phyloP scores from a whole-genome alignment of 768 basidiomycete species.

The Leucogyrophana mollusca region DNA sequence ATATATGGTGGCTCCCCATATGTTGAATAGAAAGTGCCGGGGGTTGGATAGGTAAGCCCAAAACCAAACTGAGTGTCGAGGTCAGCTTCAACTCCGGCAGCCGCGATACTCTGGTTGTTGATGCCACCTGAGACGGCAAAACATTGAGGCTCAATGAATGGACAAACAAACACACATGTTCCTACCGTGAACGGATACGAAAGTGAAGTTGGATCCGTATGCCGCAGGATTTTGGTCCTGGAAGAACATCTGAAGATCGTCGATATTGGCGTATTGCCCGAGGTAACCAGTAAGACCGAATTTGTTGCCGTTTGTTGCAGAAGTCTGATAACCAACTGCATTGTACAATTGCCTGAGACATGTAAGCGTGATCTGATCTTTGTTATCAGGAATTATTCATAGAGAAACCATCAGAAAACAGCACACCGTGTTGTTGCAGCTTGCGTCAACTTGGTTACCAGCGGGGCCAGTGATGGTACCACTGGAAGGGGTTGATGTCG shows the following conservation, averaged over 20 bases:
- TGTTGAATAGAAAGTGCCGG: constrained; percentile 60
- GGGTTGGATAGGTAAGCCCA: constrained; percentile 62
- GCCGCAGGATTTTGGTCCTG: constrained; percentile 47
- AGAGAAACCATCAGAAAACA: constrained; percentile 12
- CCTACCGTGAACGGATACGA: constrained; percentile 55
- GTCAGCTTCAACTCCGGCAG: constrained; percentile 64
- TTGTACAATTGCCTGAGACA: constrained; percentile 60
- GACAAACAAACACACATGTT: not conserved
- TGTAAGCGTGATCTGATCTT: constrained; percentile 48
- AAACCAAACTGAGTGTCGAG: constrained; percentile 68
- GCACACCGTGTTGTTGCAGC: constrained; percentile 40
- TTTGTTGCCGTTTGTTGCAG: constrained; percentile 41
- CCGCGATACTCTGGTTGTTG: constrained; percentile 53
- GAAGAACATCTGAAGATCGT: constrained; percentile 54
- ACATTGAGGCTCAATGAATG: constrained; percentile 4
- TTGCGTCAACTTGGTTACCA: constrained; percentile 42
- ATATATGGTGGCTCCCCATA: constrained; percentile 59
- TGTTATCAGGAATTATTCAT: not conserved
- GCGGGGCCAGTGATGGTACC: constrained; percentile 26
- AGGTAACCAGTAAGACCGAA: constrained; percentile 58
- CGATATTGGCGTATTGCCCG: constrained; percentile 50
- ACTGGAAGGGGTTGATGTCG: constrained; percentile 14
- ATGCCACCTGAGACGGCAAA: constrained; percentile 44
- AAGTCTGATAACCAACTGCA: constrained; percentile 43
- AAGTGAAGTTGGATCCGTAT: constrained; percentile 47